phyloP scores from a whole-genome alignment of 495 filamentous ascomycete species.

The Articulospora tetracladia region DNA sequence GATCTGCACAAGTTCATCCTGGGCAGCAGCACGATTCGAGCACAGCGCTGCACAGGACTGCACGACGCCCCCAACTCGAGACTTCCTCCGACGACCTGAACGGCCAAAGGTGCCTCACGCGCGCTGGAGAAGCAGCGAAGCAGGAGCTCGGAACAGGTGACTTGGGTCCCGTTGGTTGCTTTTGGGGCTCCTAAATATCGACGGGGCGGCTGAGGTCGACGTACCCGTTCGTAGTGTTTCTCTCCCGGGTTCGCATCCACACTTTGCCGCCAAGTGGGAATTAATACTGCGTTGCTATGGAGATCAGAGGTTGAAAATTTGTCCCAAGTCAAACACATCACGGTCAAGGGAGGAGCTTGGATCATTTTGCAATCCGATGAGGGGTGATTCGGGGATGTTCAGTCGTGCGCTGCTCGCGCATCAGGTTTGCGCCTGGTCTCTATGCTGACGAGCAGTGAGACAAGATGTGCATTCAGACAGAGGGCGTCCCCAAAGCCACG shows the following conservation, averaged over 20 bases:
- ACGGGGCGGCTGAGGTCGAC: neutral
- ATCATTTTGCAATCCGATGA: neutral
- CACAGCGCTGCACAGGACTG: no score
- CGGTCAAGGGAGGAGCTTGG: neutral
- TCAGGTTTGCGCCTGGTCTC: no score
- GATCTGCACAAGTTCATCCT: constrained; percentile 5
- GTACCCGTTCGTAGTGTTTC: neutral
- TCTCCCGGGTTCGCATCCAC: neutral
- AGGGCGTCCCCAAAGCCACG: no score
- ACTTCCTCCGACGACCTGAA: neutral
- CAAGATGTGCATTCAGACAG: neutral
- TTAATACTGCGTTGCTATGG: neutral
- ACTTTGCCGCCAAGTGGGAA: neutral
- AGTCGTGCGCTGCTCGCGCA: no score
- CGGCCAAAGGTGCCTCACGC: neutral
- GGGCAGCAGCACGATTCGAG: constrained; percentile 1
- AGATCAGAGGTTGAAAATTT: neutral
- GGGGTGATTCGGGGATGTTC: neutral
- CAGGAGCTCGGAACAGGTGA: neutral
- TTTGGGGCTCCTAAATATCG: neutral
- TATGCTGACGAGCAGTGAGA: neutral
- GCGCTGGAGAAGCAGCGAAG: neutral
- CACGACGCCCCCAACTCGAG: neutral
- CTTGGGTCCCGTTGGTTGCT: neutral
- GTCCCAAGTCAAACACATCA: neutral